Evolutionary conservation across 2,329 filamentous ascomycete genomes (phyloP).

Genomic region (Neurospora sp.): DNA sequence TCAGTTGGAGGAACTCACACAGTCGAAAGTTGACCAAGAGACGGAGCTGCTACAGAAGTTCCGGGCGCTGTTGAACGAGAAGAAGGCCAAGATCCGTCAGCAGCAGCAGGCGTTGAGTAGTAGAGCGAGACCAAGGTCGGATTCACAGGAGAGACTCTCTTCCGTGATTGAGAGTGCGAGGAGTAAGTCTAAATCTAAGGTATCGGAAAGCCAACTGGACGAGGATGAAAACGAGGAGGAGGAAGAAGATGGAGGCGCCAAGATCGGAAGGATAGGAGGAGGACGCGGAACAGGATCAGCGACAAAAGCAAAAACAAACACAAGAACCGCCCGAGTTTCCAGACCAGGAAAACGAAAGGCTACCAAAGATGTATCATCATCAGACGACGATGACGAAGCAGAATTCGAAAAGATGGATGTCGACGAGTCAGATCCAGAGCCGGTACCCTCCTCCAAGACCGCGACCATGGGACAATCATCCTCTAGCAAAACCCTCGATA

Average conservation of each 20-base stretch:
- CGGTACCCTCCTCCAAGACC: neutral
- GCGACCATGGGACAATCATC: neutral
- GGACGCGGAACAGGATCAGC: neutral
- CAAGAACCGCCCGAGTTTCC: slow-evolving; percentile 20
- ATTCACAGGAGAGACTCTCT: slow-evolving; percentile 6
- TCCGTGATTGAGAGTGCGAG: slow-evolving; percentile 4
- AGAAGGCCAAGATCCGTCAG: slow-evolving; percentile 70
- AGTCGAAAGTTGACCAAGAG: slow-evolving; percentile 58
- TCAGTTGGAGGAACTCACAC: slow-evolving; percentile 57
- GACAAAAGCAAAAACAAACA: neutral
- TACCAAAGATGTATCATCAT: slow-evolving; percentile 26
- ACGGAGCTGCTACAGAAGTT: slow-evolving; percentile 59
- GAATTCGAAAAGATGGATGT: slow-evolving; percentile 41
- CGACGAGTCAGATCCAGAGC: slow-evolving; percentile 19
- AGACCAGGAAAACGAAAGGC: slow-evolving; percentile 43
- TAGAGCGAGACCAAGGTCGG: neutral
- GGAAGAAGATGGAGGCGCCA: slow-evolving; percentile 4
- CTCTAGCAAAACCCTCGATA: neutral
- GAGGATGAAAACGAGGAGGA: slow-evolving; percentile 14
- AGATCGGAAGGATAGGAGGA: neutral
- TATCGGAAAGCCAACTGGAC: slow-evolving; percentile 15
- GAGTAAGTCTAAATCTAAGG: neutral
- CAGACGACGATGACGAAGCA: slow-evolving; percentile 34
- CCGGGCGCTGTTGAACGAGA: slow-evolving; percentile 61
- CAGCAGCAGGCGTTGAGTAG: slow-evolving; percentile 51